Percentiles rank a stretch among this genome's conserved stretches.
These are phyloP conservation scores for Blastobotrys arbuscula DNA, from an alignment of 1,139 yeast species.

Conservation along the genomic window DNA sequence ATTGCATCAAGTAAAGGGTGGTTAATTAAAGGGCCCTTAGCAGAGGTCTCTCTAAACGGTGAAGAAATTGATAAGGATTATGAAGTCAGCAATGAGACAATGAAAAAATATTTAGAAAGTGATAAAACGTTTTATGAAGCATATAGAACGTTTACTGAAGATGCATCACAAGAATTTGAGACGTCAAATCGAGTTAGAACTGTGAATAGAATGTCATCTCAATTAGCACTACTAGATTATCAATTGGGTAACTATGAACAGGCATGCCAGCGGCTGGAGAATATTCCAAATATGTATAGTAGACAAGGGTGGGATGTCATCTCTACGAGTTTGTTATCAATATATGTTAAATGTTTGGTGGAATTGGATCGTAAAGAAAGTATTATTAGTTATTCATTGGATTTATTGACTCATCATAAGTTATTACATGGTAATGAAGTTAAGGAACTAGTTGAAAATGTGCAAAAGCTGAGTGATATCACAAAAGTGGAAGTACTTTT, in stretches of 20 bases:
- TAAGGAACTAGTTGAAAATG: slow-evolving; percentile 18
- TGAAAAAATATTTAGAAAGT: slow-evolving; percentile 16
- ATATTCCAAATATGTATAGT: slow-evolving; percentile 62
- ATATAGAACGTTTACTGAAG: slow-evolving; percentile 40
- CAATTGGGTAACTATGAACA: slow-evolving; percentile 51
- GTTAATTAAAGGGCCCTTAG: slow-evolving; percentile 41
- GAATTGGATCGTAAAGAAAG: slow-evolving; percentile 34
- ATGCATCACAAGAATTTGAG: slow-evolving; percentile 44
- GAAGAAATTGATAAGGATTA: slow-evolving; percentile 16
- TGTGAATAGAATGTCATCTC: slow-evolving; percentile 72
- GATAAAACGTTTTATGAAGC: slow-evolving; percentile 30
- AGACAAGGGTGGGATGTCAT: slow-evolving; percentile 69
- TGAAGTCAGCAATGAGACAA: slow-evolving; percentile 16
- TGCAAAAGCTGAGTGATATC: slow-evolving; percentile 17
- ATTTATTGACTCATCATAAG: slow-evolving; percentile 29
- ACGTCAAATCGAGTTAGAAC: slow-evolving; percentile 52
- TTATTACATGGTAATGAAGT: slow-evolving; percentile 18
- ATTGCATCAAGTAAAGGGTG: slow-evolving; percentile 33
- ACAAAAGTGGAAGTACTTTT: slow-evolving; percentile 16
- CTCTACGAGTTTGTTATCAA: slow-evolving; percentile 57
- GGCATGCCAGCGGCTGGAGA: slow-evolving; percentile 58
- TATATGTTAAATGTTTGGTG: slow-evolving; percentile 65
- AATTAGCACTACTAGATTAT: slow-evolving; percentile 66
- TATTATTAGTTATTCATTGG: slow-evolving; percentile 28
- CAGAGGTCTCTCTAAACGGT: slow-evolving; percentile 34